phyloP scores from a whole-genome alignment of 176 grass and related monocot genomes.

The Urochloa ruziziensis region DNA sequence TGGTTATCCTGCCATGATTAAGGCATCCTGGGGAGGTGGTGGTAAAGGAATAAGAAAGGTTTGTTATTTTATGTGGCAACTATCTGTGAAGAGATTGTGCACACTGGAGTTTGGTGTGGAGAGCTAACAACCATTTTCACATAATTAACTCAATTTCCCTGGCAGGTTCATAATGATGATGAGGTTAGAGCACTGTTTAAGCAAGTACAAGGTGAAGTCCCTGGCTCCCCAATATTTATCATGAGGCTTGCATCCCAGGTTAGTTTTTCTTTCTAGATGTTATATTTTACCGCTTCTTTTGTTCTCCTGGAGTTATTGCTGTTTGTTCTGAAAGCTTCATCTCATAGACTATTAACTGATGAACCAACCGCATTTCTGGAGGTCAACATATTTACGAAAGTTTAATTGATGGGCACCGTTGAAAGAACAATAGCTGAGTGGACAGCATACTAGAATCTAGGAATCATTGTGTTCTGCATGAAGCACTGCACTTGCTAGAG shows the following conservation, averaged over 20 bases:
- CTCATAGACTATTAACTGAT: background rate
- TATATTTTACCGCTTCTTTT: background rate
- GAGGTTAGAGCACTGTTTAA: conserved; percentile 92
- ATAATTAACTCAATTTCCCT: conserved; percentile 19
- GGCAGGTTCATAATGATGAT: conserved; percentile 96
- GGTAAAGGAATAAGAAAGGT: conserved; percentile 99
- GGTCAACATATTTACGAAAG: background rate
- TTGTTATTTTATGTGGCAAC: conserved; percentile 9
- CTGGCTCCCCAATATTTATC: conserved; percentile 98
- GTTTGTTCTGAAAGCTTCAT: conserved; percentile 7
- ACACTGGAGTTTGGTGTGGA: conserved; percentile 28
- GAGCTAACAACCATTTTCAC: conserved; percentile 8
- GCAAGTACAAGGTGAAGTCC: conserved; percentile 99
- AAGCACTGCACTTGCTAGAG: background rate
- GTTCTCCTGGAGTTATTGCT: conserved; percentile 2
- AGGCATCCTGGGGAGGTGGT: conserved; percentile 96
- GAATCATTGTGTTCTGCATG: background rate
- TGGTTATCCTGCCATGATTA: conserved; percentile 98
- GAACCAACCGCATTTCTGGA: background rate
- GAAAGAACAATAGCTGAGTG: background rate
- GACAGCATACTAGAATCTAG: background rate
- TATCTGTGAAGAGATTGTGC: conserved; percentile 1
- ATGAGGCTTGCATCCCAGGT: conserved; percentile 98
- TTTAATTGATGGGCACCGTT: background rate
- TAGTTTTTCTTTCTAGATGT: conserved; percentile 16